Evolutionary conservation across 352 stramenopile species (phyloP).

Genomic region (Phytophthora kernoviae): DNA sequence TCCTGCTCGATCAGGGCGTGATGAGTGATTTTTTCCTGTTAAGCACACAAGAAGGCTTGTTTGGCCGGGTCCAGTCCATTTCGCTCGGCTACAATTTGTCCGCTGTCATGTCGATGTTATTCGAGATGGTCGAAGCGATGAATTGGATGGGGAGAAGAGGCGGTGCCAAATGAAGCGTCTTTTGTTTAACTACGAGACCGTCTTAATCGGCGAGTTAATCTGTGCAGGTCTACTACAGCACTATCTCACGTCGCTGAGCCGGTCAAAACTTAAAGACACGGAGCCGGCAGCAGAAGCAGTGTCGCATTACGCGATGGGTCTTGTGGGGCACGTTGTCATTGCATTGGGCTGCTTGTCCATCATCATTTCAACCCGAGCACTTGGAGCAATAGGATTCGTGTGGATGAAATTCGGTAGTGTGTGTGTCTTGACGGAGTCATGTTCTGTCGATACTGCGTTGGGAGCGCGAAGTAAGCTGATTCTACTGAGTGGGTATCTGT

Average conservation of each 20-base stretch:
- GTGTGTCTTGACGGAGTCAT: constrained; percentile 10
- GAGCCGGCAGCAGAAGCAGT: constrained; percentile 11
- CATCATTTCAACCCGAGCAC: constrained; percentile 10
- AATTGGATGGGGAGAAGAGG: constrained; percentile 22
- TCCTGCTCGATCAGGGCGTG: constrained; percentile 27
- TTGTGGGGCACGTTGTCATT: constrained; percentile 21
- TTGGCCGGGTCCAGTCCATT: constrained; percentile 30
- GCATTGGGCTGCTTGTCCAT: constrained; percentile 21
- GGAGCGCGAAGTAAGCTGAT: constrained; percentile 26
- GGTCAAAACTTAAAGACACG: constrained; percentile 12
- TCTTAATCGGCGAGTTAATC: constrained; percentile 29
- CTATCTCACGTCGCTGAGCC: constrained; percentile 26
- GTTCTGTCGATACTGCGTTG: constrained; percentile 23
- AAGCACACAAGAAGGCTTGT: constrained; percentile 24
- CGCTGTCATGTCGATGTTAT: constrained; percentile 30
- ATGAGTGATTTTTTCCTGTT: constrained; percentile 37
- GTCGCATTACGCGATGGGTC: constrained; percentile 24
- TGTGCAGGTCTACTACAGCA: constrained; percentile 19
- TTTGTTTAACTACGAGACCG: constrained; percentile 33
- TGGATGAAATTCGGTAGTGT: constrained; percentile 15
- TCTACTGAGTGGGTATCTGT: constrained; percentile 23
- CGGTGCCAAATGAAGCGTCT: constrained; percentile 13
- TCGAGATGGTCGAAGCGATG: constrained; percentile 36
- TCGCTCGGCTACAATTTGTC: constrained; percentile 38
- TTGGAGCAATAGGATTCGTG: constrained; percentile 15